Conservation (phyloP, 306 rosid genomes). For the Calophaca sinica region DNA sequence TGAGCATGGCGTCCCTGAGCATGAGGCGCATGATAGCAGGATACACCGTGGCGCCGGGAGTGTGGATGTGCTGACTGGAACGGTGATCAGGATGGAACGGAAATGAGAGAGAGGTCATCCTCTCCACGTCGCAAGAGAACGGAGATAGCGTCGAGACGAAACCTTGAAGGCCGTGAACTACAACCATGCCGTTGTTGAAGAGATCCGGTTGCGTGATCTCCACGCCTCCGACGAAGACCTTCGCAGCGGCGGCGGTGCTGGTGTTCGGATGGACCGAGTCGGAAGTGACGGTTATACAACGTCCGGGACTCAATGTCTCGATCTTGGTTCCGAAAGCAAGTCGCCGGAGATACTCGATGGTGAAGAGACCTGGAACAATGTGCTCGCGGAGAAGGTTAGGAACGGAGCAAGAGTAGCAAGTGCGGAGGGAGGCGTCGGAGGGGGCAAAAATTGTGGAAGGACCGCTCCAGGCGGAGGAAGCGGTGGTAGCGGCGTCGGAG, state of each 20-base stretch:
- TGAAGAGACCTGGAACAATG: conserved; percentile 69
- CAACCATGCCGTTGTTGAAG: conserved; percentile 66
- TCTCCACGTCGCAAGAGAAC: conserved; percentile 69
- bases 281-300: conserved; percentile 70
- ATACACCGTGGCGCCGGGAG: conserved; percentile 36
- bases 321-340: conserved; percentile 78
- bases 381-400: conserved; percentile 71
- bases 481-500: conserved; percentile 44
- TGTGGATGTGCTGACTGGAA: conserved; percentile 39
- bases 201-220: conserved; percentile 74
- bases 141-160: conserved; percentile 67
- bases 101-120: conserved; percentile 62
- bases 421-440: conserved; percentile 63
- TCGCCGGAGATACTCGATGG: conserved; percentile 61
- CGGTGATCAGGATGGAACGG: conserved; percentile 66
- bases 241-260: conserved; percentile 19
- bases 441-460: conserved; percentile 78
- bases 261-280: conserved; percentile 44
- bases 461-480: conserved; percentile 59
- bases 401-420: conserved; percentile 71
- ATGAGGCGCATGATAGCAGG: conserved; percentile 68
- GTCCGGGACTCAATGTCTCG: conserved; percentile 75
- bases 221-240: conserved; percentile 69
- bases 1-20: conserved; percentile 72
- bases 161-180: conserved; percentile 76